Conservation (phyloP, 2,329 filamentous ascomycete genomes). For the Ophioceras dolichostomum region DNA sequence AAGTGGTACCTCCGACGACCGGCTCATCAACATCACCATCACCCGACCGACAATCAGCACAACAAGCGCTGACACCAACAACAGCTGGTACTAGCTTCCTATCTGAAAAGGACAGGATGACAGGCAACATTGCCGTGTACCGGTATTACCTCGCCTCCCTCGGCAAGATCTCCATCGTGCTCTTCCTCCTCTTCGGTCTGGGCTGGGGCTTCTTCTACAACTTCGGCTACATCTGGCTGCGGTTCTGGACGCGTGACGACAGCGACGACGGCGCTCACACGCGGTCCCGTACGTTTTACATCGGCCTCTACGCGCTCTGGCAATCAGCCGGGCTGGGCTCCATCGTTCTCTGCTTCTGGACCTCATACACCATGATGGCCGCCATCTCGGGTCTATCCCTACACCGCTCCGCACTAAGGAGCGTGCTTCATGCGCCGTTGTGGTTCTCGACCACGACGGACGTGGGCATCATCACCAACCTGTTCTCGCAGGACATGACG, state of each 20-base stretch:
- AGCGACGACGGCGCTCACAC: neutral
- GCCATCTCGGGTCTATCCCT: neutral
- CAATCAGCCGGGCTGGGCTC: neutral
- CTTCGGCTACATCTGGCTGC: neutral
- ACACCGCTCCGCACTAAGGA: neutral
- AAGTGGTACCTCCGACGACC: no score
- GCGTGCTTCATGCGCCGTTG: slow-evolving; percentile 5
- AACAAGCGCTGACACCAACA: no score
- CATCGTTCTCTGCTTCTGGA: neutral
- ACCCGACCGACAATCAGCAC: no score
- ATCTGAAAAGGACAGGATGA: neutral
- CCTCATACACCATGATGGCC: no score
- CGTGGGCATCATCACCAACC: slow-evolving; percentile 10
- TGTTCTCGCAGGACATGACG: slow-evolving; percentile 12
- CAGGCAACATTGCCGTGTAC: neutral
- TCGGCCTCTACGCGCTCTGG: neutral
- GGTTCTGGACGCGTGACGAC: slow-evolving; percentile 12
- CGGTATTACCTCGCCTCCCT: neutral
- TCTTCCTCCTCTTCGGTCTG: neutral
- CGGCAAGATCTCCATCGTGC: neutral
- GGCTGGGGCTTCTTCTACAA: neutral
- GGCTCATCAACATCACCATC: no score
- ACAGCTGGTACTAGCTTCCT: no score
- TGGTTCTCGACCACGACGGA: slow-evolving; percentile 10
- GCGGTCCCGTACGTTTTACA: neutral